Conservation (phyloP, 371 early-diverging fungal genomes). For the Zychaea mexicana region DNA sequence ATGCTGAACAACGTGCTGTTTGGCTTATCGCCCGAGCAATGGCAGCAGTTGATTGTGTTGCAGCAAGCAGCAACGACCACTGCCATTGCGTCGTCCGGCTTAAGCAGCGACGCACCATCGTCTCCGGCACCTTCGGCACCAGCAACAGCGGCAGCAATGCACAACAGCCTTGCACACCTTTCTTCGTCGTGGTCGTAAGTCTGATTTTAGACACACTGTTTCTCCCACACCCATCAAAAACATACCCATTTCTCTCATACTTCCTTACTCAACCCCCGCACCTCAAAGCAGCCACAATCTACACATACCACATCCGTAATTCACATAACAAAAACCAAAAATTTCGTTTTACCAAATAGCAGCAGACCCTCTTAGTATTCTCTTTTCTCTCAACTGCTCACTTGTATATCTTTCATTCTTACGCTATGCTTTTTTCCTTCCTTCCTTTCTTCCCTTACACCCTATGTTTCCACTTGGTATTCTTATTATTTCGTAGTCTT, state of each 20-base stretch:
- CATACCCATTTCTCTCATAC: background rate
- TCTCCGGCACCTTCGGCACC: background rate
- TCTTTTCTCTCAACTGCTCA: no score
- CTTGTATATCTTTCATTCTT: no score
- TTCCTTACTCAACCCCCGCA: background rate
- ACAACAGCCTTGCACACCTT: background rate
- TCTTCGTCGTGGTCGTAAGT: background rate
- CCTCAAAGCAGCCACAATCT: no score
- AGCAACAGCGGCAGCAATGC: background rate
- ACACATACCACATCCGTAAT: no score
- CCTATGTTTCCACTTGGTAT: background rate
- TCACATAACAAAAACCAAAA: no score
- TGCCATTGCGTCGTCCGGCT: constrained; percentile 11
- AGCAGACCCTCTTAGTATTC: no score
- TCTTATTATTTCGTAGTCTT: background rate
- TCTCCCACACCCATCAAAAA: background rate
- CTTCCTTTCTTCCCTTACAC: background rate
- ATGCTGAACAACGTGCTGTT: background rate
- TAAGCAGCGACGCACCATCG: background rate
- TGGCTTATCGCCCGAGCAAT: constrained; percentile 9
- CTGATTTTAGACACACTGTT: background rate
- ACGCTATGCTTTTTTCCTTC: background rate
- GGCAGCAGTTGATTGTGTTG: constrained; percentile 6
- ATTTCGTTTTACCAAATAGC: no score
- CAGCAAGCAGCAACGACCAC: background rate